Conservation (phyloP, 1,284 basidiomycete species). For the Ceratobasidium papillatum region DNA sequence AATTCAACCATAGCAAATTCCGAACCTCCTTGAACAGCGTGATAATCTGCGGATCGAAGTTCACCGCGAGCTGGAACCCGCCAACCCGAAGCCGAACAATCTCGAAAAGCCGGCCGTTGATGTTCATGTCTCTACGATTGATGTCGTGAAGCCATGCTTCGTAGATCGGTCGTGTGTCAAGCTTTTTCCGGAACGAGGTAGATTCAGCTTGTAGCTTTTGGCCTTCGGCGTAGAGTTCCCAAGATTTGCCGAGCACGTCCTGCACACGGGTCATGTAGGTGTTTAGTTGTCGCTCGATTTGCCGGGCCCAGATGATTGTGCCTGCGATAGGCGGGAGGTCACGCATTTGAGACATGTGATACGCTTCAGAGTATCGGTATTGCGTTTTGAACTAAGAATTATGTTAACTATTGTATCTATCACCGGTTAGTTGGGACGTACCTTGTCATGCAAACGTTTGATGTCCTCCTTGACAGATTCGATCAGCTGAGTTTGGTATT, state of each 20-base stretch:
- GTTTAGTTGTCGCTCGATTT: conserved; percentile 95
- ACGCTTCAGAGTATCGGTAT: conserved; percentile 94
- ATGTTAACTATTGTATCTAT: conserved; percentile 24
- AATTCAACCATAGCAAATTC: conserved; percentile 94
- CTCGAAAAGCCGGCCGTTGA: conserved; percentile 96
- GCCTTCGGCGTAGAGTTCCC: conserved; percentile 99
- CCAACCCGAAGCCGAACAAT: conserved; percentile 85
- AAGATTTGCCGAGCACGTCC: conserved; percentile 97
- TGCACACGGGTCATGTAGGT: conserved; percentile 99
- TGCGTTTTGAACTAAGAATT: conserved; percentile 82
- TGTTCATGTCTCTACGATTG: conserved; percentile 88
- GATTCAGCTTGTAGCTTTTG: conserved; percentile 95
- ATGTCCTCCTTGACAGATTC: conserved; percentile 99
- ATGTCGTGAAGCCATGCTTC: conserved; percentile 98
- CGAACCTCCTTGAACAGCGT: conserved; percentile 98
- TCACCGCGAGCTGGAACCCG: conserved; percentile 89
- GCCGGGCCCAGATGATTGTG: conserved; percentile 97
- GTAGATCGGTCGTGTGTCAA: conserved; percentile 92
- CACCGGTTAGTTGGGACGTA: conserved; percentile 52
- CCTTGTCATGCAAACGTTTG: conserved; percentile 92
- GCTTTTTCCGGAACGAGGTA: conserved; percentile 92
- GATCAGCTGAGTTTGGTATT: conserved; percentile 97
- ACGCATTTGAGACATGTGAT: conserved; percentile 98
- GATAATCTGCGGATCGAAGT: conserved; percentile 98
- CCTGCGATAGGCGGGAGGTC: conserved; percentile 97